These are phyloP conservation scores for Trichoderma guizhouense DNA, from an alignment of 2,329 filamentous ascomycete genomes.

Conservation along the genomic window DNA sequence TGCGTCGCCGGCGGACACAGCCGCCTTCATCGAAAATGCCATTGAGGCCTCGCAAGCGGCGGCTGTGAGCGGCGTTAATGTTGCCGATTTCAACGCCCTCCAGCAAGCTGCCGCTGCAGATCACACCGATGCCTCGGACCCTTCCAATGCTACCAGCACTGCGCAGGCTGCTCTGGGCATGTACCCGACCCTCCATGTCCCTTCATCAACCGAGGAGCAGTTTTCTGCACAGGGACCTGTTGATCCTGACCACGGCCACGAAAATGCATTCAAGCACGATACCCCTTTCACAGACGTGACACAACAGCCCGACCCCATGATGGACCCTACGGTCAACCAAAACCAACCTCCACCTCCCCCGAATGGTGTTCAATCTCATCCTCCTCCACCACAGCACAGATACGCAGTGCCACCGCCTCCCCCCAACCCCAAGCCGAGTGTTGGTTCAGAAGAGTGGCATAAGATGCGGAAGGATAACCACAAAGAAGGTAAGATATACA, in stretches of 20 bases:
- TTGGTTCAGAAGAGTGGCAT: conserved; percentile 98
- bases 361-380: conserved; percentile 38
- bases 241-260: conserved; percentile 25
- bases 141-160: conserved; percentile 55
- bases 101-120: conserved; percentile 50
- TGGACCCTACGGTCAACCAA: conserved; percentile 30
- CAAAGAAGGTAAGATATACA: conserved; percentile 74
- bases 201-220: conserved; percentile 56
- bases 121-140: conserved; percentile 47
- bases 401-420: conserved; percentile 41
- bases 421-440: conserved; percentile 68
- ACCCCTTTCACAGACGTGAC: conserved; percentile 33
- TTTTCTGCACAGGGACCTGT: conserved; percentile 51
- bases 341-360: conserved; percentile 34
- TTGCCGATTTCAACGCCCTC: conserved; percentile 55
- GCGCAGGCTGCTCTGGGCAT: conserved; percentile 58
- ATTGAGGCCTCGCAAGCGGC: conserved; percentile 43
- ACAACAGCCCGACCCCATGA: conserved; percentile 31
- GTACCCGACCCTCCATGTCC: conserved; percentile 58
- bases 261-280: conserved; percentile 28
- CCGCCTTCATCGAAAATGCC: conserved; percentile 54
- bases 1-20: conserved; percentile 41
- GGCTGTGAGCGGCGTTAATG: conserved; percentile 42
- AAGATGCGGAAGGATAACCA: conserved; percentile 96
- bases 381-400: conserved; percentile 25